A percentile compares a stretch with the other conserved stretches of the same genome.
These are phyloP conservation scores for Mortierella sp. DNA, from an alignment of 371 early-diverging fungal genomes.

Conservation along the genomic window DNA sequence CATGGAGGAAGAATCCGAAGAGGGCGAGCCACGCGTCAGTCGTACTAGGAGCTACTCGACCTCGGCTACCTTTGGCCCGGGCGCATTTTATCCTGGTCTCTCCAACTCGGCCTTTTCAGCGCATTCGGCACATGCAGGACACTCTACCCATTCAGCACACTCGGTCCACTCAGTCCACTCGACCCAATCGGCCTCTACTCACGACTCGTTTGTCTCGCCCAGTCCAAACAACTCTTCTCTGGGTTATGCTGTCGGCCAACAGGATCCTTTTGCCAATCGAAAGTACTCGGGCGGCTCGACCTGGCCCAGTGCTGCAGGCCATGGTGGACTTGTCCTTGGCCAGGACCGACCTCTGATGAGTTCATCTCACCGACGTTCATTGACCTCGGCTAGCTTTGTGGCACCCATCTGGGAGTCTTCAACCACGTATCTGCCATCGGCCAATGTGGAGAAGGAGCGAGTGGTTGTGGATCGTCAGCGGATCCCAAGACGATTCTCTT, in stretches of 20 bases:
- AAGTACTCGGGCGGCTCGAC: slow-evolving; percentile 21
- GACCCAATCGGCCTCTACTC: too few species aligned
- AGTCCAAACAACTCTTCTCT: too few species aligned
- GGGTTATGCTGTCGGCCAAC: too few species aligned
- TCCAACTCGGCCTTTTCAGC: slow-evolving; percentile 9
- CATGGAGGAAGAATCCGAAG: slow-evolving; percentile 43
- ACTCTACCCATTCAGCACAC: too few species aligned
- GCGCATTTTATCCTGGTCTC: slow-evolving; percentile 12
- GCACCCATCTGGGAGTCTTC: slow-evolving; percentile 41
- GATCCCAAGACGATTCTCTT: slow-evolving; percentile 28
- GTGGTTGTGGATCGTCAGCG: slow-evolving; percentile 34
- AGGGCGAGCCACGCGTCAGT: slow-evolving; percentile 22
- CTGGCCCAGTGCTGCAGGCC: slow-evolving; percentile 21
- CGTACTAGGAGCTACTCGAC: slow-evolving; percentile 42
- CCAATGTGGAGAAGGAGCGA: slow-evolving; percentile 7
- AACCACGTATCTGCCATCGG: neutral
- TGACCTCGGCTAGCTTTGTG: slow-evolving; percentile 18
- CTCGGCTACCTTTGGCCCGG: slow-evolving; percentile 39
- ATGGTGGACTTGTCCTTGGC: neutral
- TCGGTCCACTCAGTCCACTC: too few species aligned
- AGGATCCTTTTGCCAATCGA: neutral
- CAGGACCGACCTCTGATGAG: slow-evolving; percentile 6
- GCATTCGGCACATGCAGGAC: too few species aligned
- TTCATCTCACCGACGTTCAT: slow-evolving; percentile 25
- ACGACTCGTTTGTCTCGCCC: too few species aligned